Percentiles rank a stretch among this genome's conserved stretches.
Conservation (phyloP, 1,284 basidiomycete species). For the Puccinia horiana region DNA sequence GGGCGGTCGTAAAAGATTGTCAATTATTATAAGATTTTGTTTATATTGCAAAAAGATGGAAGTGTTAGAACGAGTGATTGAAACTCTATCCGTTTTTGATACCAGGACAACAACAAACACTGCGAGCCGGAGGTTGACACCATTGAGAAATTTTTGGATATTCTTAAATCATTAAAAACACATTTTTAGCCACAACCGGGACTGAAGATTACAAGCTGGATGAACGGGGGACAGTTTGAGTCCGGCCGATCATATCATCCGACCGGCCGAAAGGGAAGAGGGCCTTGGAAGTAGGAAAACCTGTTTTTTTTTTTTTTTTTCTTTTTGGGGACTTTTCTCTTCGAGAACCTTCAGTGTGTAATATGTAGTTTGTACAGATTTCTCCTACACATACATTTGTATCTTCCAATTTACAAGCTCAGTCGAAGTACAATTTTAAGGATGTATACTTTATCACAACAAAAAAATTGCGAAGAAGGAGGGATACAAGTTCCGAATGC, state of each 20-base stretch:
- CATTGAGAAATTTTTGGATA: too few relatives aligned
- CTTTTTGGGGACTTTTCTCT: not conserved
- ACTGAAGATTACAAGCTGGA: not conserved
- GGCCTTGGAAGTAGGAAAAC: too few relatives aligned
- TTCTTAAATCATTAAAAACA: too few relatives aligned
- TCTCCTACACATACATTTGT: too few relatives aligned
- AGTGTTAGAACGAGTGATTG: not conserved
- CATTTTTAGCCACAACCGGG: too few relatives aligned
- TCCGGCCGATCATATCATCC: not conserved
- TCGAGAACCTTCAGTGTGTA: too few relatives aligned
- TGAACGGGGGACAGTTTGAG: not conserved
- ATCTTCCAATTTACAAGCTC: not conserved
- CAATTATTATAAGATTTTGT: too few relatives aligned
- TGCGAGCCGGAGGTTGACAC: conserved; percentile 1
- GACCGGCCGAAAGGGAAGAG: not conserved
- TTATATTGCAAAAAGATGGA: not conserved
- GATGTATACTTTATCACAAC: not conserved
- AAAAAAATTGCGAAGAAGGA: too few relatives aligned
- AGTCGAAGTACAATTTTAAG: too few relatives aligned
- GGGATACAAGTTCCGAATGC: too few relatives aligned
- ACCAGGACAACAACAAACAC: not conserved
- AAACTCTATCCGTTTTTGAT: not conserved
- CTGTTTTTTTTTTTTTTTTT: not conserved
- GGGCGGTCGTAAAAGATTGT: too few relatives aligned
- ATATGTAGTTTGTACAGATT: too few relatives aligned